A percentile compares a stretch with the other conserved stretches of the same genome.
Evolutionary conservation across 164 flowering plant species (phyloP).

Genomic region (Umbilicus rupestris): DNA sequence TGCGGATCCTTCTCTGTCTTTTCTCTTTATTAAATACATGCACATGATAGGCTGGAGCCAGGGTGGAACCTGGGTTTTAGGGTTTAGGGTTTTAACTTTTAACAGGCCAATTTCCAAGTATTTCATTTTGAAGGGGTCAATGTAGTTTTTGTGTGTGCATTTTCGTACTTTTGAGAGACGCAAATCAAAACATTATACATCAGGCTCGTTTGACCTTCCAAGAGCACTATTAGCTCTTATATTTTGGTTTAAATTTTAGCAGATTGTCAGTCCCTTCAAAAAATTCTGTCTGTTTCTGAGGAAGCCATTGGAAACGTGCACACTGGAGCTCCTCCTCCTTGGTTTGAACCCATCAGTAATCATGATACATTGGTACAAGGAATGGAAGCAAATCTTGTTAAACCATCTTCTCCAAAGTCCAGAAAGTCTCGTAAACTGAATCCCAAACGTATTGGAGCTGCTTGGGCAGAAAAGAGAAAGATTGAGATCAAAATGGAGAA

Average conservation of each 20-base stretch:
- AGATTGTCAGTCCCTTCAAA: conserved; percentile 37
- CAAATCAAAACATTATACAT: too few species aligned
- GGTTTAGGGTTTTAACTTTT: too few species aligned
- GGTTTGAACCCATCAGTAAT: conserved; percentile 43
- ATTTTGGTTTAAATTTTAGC: conserved; percentile 12
- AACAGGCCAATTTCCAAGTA: too few species aligned
- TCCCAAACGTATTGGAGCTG: conserved; percentile 90
- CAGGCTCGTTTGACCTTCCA: too few species aligned
- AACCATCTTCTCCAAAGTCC: conserved; percentile 16
- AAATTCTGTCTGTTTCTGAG: conserved; percentile 17
- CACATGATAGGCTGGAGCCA: too few species aligned
- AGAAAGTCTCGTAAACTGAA: conserved; percentile 49
- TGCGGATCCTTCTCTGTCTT: too few species aligned
- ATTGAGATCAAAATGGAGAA: conserved; percentile 78
- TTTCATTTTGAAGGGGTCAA: too few species aligned
- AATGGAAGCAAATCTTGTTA: background rate
- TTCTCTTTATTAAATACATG: too few species aligned
- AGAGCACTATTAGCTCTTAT: background rate
- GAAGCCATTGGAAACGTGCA: conserved; percentile 59
- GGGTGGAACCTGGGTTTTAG: too few species aligned
- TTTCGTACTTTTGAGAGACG: too few species aligned
- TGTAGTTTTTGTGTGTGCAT: too few species aligned
- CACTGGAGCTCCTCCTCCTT: conserved; percentile 90
- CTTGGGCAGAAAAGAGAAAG: conserved; percentile 94
- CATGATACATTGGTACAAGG: conserved; percentile 10